These are phyloP conservation scores for Citrus medica DNA, from an alignment of 345 rosid species.

Conservation along the genomic window DNA sequence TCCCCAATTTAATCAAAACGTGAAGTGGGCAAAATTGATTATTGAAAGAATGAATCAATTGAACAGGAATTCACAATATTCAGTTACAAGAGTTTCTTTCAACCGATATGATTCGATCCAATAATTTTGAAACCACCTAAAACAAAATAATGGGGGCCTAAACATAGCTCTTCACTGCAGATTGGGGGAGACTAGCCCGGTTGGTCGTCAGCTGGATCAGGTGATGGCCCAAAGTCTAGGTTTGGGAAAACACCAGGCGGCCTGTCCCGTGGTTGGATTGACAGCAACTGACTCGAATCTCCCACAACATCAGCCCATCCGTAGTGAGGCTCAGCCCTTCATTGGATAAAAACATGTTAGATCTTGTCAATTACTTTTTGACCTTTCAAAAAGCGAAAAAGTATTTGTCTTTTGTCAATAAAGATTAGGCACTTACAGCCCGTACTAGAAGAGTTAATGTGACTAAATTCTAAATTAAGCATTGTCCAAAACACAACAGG, in stretches of 20 bases:
- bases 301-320: conserved; percentile 99
- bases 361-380: background rate
- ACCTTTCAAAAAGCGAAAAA: too few species aligned
- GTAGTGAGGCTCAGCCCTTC: conserved; percentile 95
- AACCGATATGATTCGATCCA: conserved; percentile 16
- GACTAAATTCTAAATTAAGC: background rate
- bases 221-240: conserved; percentile 64
- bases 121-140: conserved; percentile 10
- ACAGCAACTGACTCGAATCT: conserved; percentile 78
- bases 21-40: background rate
- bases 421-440: background rate
- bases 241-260: conserved; percentile 87
- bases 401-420: background rate
- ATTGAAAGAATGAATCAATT: conserved; percentile 40
- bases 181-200: conserved; percentile 19
- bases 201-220: conserved; percentile 45
- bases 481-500: background rate
- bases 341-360: conserved; percentile 3
- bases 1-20: background rate
- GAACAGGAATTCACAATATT: conserved; percentile 10
- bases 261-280: conserved; percentile 70
- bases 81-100: conserved; percentile 8
- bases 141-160: conserved; percentile 11
- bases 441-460: background rate
- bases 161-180: conserved; percentile 15